Percentiles rank a stretch among this genome's conserved stretches.
phyloP scores from a whole-genome alignment of 306 rosid species.

The Notholithocarpus densiflorus region DNA sequence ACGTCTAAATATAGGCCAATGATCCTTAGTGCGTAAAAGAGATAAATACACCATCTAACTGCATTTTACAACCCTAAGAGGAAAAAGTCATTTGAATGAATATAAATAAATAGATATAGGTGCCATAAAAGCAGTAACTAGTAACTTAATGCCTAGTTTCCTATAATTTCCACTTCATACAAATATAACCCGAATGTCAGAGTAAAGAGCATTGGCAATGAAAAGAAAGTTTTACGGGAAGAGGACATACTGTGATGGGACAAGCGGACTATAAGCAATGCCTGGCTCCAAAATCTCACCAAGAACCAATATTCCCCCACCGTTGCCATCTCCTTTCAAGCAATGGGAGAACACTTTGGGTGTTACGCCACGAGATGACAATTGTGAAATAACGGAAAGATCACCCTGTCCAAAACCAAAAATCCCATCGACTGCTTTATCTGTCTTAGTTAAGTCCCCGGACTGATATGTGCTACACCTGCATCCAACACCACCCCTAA shows the following conservation, averaged over 20 bases:
- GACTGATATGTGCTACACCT: constrained; percentile 88
- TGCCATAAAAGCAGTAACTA: background rate
- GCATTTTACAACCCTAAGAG: background rate
- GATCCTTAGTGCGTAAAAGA: background rate
- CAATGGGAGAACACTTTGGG: constrained; percentile 95
- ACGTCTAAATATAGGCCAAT: background rate
- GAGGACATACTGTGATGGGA: constrained; percentile 88
- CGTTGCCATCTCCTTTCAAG: constrained; percentile 81
- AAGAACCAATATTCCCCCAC: constrained; percentile 96
- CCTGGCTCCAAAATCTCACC: constrained; percentile 95
- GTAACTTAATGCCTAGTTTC: background rate
- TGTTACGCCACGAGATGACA: constrained; percentile 75
- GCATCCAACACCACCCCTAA: constrained; percentile 39
- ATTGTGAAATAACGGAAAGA: constrained; percentile 79
- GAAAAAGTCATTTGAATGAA: background rate
- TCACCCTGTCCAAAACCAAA: constrained; percentile 93
- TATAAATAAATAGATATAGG: background rate
- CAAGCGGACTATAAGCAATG: constrained; percentile 91
- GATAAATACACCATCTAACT: background rate
- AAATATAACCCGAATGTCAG: background rate
- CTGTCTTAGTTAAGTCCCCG: constrained; percentile 83
- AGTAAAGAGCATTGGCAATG: background rate
- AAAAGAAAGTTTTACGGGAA: constrained; percentile 29
- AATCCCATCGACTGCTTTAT: constrained; percentile 89
- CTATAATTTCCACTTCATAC: background rate